These are phyloP conservation scores for Cutaneotrichosporon sp. DNA, from an alignment of 1,284 basidiomycete genomes.

Conservation along the genomic window DNA sequence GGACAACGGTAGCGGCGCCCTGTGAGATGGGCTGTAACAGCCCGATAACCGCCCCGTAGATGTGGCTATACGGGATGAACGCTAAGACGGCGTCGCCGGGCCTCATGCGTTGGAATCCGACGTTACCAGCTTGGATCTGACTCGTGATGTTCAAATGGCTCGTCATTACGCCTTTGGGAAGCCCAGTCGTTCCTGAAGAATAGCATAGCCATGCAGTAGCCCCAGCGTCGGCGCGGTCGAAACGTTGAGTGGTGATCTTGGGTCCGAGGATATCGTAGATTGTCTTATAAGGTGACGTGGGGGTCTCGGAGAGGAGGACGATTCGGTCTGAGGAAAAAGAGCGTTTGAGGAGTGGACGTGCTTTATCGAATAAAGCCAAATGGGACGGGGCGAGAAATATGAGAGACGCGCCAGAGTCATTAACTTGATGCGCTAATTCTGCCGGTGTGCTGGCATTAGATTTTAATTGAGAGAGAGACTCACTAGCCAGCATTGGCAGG, in stretches of 20 bases:
- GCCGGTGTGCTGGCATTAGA: conserved; percentile 8
- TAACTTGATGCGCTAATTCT: conserved; percentile 44
- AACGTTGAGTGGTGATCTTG: not conserved
- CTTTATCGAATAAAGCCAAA: conserved; percentile 35
- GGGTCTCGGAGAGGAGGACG: conserved; percentile 29
- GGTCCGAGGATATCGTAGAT: conserved; percentile 10
- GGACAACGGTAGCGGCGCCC: conserved; percentile 65
- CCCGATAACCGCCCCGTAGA: conserved; percentile 38
- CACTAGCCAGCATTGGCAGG: conserved; percentile 45
- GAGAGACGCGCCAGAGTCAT: conserved; percentile 60
- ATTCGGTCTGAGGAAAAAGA: conserved; percentile 27
- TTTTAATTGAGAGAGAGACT: too few relatives aligned
- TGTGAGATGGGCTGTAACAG: conserved; percentile 63
- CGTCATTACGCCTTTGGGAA: conserved; percentile 55
- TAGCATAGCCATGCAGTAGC: conserved; percentile 58
- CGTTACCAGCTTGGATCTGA: conserved; percentile 22
- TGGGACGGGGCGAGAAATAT: conserved; percentile 61
- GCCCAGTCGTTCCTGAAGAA: conserved; percentile 61
- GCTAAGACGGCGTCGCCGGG: conserved; percentile 13
- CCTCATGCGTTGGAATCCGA: conserved; percentile 9
- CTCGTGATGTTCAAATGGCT: conserved; percentile 65
- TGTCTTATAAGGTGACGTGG: conserved; percentile 7
- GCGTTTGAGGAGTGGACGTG: conserved; percentile 27
- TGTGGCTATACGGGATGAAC: conserved; percentile 22
- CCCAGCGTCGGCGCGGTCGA: conserved; percentile 4